Conservation (phyloP, 106 monocot genomes). For the Vanilla planifolia region DNA sequence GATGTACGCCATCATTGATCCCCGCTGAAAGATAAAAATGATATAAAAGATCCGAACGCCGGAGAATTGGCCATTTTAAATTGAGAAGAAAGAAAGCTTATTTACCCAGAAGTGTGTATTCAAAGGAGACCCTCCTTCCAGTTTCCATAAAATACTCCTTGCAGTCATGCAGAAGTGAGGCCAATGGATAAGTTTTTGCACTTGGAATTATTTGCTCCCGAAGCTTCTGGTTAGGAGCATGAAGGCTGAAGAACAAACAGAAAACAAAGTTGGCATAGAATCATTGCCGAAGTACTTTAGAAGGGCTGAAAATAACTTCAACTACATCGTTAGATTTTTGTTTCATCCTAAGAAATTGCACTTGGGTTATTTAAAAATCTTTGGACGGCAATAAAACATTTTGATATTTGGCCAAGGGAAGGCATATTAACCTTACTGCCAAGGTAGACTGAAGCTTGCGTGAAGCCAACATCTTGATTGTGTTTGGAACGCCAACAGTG, state of each 20-base stretch:
- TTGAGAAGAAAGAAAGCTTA: neutral
- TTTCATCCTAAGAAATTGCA: no score
- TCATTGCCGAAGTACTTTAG: no score
- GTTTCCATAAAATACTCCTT: slow-evolving; percentile 70
- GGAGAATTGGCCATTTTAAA: neutral
- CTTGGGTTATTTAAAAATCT: no score
- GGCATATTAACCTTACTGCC: slow-evolving; percentile 78
- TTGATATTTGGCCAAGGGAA: no score
- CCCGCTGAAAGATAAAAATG: slow-evolving; percentile 37
- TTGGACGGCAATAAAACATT: no score
- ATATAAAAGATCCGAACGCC: neutral
- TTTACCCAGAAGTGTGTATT: slow-evolving; percentile 92
- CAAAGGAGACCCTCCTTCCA: slow-evolving; percentile 81
- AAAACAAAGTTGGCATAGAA: no score
- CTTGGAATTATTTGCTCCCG: slow-evolving; percentile 83
- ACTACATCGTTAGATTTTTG: no score
- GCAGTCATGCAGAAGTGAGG: slow-evolving; percentile 78
- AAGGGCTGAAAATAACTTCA: no score
- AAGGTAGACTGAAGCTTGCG: slow-evolving; percentile 95
- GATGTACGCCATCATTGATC: slow-evolving; percentile 64
- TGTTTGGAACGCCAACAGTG: slow-evolving; percentile 95
- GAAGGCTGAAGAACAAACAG: slow-evolving; percentile 42
- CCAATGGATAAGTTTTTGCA: slow-evolving; percentile 84
- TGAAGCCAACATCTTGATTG: slow-evolving; percentile 85
- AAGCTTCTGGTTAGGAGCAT: slow-evolving; percentile 89